Evolutionary conservation across 441 rosid species (phyloP), one percentile per base, ranked within the genome.

Genomic region (Omphalea diandra): DNA sequence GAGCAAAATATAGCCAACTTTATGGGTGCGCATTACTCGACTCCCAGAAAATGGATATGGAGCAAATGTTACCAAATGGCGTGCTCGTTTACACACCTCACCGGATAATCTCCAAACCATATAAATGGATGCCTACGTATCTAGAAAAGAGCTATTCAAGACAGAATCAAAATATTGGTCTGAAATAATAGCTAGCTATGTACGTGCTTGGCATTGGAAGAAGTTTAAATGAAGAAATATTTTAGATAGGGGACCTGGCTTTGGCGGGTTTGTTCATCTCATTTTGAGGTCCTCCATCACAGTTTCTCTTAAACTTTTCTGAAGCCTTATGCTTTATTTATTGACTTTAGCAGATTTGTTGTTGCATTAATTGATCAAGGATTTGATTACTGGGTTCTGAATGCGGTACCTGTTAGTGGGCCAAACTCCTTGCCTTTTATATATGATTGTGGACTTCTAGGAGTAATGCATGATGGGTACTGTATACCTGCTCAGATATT

Each of bases 401-500:
- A 93, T 33, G 97, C 90, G 62, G 92, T 96, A 61, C 99, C 99
- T 40, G 85, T 91, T 69, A 87, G 94, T 41, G 96, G 93, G 2
- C 89, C 98, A 44, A 91, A 96, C 82, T 93, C 98, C 53, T 79
- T 96, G 79, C 97, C 99, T 65, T 96, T 96, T 54, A 86, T 96
- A 76, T 91, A 88, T 79, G 99, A 93, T 72, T 97, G 98, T 62
- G 98, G 99, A 76, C 89, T 96, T 63, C 53, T 96, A 32, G 98
- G 98, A 67, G 97, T 91, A 56, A 83, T 87, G 95, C 99, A 95
- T 75, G 99, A 95, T 69, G 93, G 99, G 99, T 94, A 94, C 55
- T 55, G 24, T 63, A 11, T 53, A 14, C 20, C 66, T 72, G 63
- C 62, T 56, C 44, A 44, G 68, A 50, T 50, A 35, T 69, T 20